phyloP scores from a whole-genome alignment of 495 filamentous ascomycete species.

The Cercophora newfieldiana region DNA sequence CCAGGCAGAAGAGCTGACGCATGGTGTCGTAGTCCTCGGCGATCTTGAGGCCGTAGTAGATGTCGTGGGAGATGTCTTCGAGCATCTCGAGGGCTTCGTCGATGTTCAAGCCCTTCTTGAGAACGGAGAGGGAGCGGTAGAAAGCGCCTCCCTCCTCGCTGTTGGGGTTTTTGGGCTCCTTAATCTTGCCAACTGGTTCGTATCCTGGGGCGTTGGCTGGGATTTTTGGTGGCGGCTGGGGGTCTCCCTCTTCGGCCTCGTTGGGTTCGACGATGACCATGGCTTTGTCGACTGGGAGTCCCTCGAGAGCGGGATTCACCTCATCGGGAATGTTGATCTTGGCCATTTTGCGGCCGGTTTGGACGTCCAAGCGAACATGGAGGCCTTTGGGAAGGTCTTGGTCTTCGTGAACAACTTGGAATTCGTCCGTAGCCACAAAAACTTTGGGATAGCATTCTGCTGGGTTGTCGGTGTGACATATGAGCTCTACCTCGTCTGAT shows the following conservation, averaged over 20 bases:
- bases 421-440: conserved; percentile 61
- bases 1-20: conserved; percentile 46
- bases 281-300: conserved; percentile 48
- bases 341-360: conserved; percentile 63
- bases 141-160: conserved; percentile 37
- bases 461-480: conserved; percentile 60
- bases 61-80: conserved; percentile 61
- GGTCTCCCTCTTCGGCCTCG: conserved; percentile 25
- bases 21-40: conserved; percentile 49
- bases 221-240: conserved; percentile 12
- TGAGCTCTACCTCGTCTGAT: conserved; percentile 45
- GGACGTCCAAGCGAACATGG: conserved; percentile 62
- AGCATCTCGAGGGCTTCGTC: conserved; percentile 51
- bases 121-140: conserved; percentile 41
- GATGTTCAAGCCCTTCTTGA: conserved; percentile 42
- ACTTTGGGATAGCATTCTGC: conserved; percentile 64
- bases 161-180: conserved; percentile 40
- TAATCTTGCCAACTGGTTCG: conserved; percentile 52
- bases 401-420: conserved; percentile 60
- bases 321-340: conserved; percentile 57
- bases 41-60: conserved; percentile 69
- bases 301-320: conserved; percentile 42
- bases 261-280: conserved; percentile 50
- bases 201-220: conserved; percentile 47
- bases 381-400: conserved; percentile 64